Evolutionary conservation across 2,329 filamentous ascomycete species (phyloP), one percentile per base, ranked within the genome.

Genomic region (Pseudocercospora cruenta): DNA sequence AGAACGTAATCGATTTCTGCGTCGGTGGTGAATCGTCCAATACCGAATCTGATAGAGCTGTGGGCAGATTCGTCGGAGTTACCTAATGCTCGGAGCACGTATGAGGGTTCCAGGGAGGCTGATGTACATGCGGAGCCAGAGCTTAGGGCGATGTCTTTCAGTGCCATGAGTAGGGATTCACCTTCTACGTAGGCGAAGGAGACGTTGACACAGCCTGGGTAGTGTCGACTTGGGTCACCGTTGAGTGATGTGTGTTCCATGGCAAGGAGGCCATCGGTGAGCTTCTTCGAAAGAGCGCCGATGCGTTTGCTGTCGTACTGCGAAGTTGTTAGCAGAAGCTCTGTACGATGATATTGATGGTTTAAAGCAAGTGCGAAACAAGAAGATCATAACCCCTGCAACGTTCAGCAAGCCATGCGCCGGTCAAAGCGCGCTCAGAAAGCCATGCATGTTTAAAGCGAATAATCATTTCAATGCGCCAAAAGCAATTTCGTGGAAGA

Each of bases 181-280:
- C 95, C 95, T 81, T 99, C 95, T 4, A 99, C 93, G 75, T 99
- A 99, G 36, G 95, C 94, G 77, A 99, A 99, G 0, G 95, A 99
- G 10, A 99, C 91, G 79, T 99, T 99, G 68, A 99, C 94, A 74
- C 95, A 99, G 69, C 95, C 95, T 1, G 95, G 93, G 78, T 99
- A 99, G 80, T 96, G 96, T 60, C 88, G 86, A 4, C 90, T 81
- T 1, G 89, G 85, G 73, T 95, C 93, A 59, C 95, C 95, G 75
- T 99, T 99, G 73, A 97, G 89, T 8, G 86, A 87, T 1, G 95
- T 97, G 81, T 99, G 95, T 78, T 98, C 95, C 83, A 99, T 87
- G 5, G 92, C 81, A 21, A 99, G 84, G 2, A 99, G 89, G 2
- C 93, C 94, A 19, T 91, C 88, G 47, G 92, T 85, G 26, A 99